Base-by-base conservation (phyloP, 331 rosid genomes). In the Quercus lobata region DNA sequence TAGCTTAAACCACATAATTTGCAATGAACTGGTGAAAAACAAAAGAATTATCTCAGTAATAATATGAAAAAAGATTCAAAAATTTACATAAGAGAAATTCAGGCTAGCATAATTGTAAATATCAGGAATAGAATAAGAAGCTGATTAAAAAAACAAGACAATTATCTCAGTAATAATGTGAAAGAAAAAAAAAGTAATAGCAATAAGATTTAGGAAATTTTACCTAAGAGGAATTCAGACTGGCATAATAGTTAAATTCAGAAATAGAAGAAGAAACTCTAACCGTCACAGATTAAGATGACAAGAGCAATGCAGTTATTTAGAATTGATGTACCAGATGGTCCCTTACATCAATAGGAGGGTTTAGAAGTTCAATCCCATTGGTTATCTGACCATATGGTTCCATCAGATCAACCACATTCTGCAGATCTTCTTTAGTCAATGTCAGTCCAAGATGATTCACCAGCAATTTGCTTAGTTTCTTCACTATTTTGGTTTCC, bases 381-480 rank as follows among this genome's bases (percentile, higher is more conserved):
- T 92, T 92, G 91, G 86, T 91, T 85, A 94, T 91, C 90, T 94
- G 98, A 69, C 98, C 98, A 84, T 94, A 94, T 55, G 98, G 98
- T 76, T 94, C 98, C 98, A 94, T 94, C 79, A 92, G 84, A 72
- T 92, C 97, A 79, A 91, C 97, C 89, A 90, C 97, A 74, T 77
- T 88, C 84, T 90, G 90, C 81, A 94, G 79, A 88, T 92, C 98
- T 72, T 90, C 93, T 80, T 89, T 89, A 72, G 97, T 83, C 85
- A 94, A 84, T 79, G 89, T 79, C 57, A 94, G 81, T 69, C 98
- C 98, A 73, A 94, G 91, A 90, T 92, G 97, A 87, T 86, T 89
- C 86, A 94, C 98, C 85, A 89, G 82, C 72, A 80, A 58, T 86
- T 85, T 84, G 85, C 88, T 87, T 37, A 92, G 82, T 81, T 73